Evolutionary conservation across 176 grass and related monocot species (phyloP), one percentile per base, ranked within the genome.

Genomic region (Carex littledalei): DNA sequence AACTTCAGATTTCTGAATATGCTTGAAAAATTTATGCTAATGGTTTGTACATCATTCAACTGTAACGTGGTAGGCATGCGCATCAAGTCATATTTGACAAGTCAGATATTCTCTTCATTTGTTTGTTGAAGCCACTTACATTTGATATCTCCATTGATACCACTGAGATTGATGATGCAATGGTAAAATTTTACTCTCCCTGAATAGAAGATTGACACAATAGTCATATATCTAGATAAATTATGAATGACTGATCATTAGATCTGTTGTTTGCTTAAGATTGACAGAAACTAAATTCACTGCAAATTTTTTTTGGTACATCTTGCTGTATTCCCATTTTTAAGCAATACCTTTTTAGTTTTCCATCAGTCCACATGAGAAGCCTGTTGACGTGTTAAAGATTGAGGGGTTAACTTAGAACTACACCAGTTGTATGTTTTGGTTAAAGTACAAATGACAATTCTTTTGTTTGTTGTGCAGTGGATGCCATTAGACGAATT

Each of bases 31-130:
- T 55, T 55, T 54, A 26, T 77, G 73, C 49, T 26, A 55, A 55
- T 8, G 47, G 2, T 77, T 32, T 77, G 45, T 72, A 77, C 20
- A 29, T 54, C 14, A 77, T 16, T 15, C 11, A 76, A 21, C 54
- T 76, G 47, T 76, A 55, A 55, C 55, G 22, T 79, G 62, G 37
- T 83, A 94, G 89, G 84, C 89, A 94, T 88, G 89, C 89, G 69
- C 90, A 94, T 63, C 85, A 83, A 60, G 90, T 89, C 41, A 78
- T 45, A 69, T 94, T 94, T 37, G 92, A 89, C 56, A 91, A 91
- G 62, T 91, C 88, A 41, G 92, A 94, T 88, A 86, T 94, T 82
- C 86, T 94, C 63, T 91, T 94, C 60, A 73, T 91, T 78, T 91
- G 92, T 63, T 88, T 91, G 86, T 87, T 94, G 18, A 89, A 94